A percentile compares a stretch with the other conserved stretches of the same genome.
These are phyloP conservation scores for Trametes cubensis DNA, from an alignment of 768 basidiomycete species.

Conservation along the genomic window DNA sequence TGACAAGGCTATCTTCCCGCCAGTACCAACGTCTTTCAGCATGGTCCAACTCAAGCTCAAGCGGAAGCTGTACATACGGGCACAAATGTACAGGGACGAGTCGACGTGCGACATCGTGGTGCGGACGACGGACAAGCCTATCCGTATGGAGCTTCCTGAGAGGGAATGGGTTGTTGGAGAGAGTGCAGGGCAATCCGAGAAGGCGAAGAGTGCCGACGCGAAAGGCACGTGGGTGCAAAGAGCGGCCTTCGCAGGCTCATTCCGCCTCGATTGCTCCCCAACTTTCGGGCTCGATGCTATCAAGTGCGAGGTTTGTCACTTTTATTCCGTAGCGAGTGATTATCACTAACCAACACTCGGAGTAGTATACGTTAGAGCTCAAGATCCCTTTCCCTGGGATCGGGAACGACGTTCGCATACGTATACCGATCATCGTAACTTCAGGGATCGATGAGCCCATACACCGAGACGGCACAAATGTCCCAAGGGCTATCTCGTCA, in stretches of 20 bases:
- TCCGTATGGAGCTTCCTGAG: background rate
- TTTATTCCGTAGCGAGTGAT: too few relatives aligned
- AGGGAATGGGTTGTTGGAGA: too few relatives aligned
- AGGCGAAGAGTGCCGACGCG: background rate
- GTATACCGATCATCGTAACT: slow-evolving; percentile 1
- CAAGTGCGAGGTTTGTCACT: background rate
- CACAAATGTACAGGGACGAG: background rate
- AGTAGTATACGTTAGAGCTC: slow-evolving; percentile 11
- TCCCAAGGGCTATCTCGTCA: background rate
- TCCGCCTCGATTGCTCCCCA: slow-evolving; percentile 18
- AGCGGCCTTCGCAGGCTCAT: background rate
- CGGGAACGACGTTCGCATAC: slow-evolving; percentile 5
- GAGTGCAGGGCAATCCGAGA: too few relatives aligned
- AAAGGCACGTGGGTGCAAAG: slow-evolving; percentile 19
- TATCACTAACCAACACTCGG: too few relatives aligned
- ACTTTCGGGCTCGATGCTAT: slow-evolving; percentile 7
- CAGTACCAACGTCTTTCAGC: background rate
- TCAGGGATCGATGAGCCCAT: slow-evolving; percentile 10
- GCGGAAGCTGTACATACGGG: slow-evolving; percentile 5
- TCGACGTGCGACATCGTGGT: background rate
- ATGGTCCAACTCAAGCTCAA: slow-evolving; percentile 14
- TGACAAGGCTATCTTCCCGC: slow-evolving; percentile 15
- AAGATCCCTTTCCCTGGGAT: slow-evolving; percentile 12
- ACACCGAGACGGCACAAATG: background rate
- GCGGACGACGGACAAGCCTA: background rate